Evolutionary conservation across 2,329 filamentous ascomycete species (phyloP).

Genomic region (Cyphellophora europaea): DNA sequence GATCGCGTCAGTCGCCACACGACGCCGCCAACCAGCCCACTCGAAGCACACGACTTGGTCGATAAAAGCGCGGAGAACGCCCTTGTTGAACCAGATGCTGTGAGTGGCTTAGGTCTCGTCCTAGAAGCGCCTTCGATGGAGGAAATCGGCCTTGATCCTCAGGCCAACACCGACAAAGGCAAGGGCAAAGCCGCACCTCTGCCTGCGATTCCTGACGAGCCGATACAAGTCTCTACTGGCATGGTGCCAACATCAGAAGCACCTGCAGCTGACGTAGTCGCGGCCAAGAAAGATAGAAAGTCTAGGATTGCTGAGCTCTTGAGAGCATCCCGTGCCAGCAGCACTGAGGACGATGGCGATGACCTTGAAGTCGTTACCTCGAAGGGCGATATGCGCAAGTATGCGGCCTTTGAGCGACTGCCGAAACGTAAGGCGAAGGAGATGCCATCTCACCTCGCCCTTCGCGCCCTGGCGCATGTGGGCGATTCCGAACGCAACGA

Average conservation of each 20-base stretch:
- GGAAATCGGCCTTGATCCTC: background rate
- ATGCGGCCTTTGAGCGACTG: constrained; percentile 60
- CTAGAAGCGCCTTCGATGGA: background rate
- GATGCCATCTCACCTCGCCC: constrained; percentile 52
- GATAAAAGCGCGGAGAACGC: background rate
- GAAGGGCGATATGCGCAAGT: constrained; percentile 29
- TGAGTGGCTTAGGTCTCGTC: background rate
- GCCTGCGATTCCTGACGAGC: background rate
- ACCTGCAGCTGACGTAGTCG: background rate
- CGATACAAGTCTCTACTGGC: background rate
- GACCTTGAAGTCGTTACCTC: constrained; percentile 55
- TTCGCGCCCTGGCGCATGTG: constrained; percentile 68
- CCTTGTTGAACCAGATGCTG: too few relatives aligned
- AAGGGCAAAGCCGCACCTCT: constrained; percentile 45
- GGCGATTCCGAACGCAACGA: constrained; percentile 44
- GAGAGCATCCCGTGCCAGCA: background rate
- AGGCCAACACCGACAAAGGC: constrained; percentile 39
- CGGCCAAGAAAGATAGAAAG: background rate
- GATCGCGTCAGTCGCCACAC: constrained; percentile 39
- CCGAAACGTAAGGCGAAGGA: constrained; percentile 56
- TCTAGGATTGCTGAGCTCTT: background rate
- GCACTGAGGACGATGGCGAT: constrained; percentile 33
- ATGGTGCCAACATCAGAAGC: background rate
- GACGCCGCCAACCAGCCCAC: constrained; percentile 64
- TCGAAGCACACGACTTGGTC: background rate